Conservation (phyloP, 1,284 basidiomycete genomes). For the Tilletiopsis washingtonensis region DNA sequence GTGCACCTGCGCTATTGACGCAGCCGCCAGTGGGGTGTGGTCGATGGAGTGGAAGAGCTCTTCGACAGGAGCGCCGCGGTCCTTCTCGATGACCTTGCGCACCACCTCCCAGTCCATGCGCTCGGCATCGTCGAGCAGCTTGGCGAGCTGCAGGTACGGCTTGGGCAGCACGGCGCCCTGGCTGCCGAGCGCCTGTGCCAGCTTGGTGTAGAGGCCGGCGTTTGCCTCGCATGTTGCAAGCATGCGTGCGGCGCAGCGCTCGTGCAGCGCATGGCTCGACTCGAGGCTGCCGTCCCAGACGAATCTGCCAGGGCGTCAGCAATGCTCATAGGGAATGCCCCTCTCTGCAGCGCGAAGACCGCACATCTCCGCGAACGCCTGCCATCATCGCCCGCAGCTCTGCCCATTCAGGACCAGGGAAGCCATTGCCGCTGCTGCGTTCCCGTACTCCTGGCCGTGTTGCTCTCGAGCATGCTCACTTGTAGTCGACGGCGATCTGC, state of each 20-base stretch:
- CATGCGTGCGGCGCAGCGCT: slow-evolving; percentile 28
- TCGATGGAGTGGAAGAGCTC: slow-evolving; percentile 26
- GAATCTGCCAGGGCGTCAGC: too few species aligned
- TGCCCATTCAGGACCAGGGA: too few species aligned
- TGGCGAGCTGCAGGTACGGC: slow-evolving; percentile 32
- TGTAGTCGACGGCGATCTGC: slow-evolving; percentile 37
- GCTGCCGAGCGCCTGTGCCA: slow-evolving; percentile 35
- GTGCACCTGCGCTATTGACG: slow-evolving; percentile 40
- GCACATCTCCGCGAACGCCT: too few species aligned
- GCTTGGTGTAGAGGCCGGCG: slow-evolving; percentile 34
- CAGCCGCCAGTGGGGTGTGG: slow-evolving; percentile 28
- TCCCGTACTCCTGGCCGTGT: too few species aligned
- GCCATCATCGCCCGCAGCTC: too few species aligned
- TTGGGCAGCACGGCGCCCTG: slow-evolving; percentile 36
- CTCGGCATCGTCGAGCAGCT: slow-evolving; percentile 39
- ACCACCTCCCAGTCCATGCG: slow-evolving; percentile 20
- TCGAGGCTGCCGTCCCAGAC: too few species aligned
- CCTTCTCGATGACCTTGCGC: slow-evolving; percentile 22
- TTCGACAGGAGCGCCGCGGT: slow-evolving; percentile 24
- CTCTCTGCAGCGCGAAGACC: too few species aligned
- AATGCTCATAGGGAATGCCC: too few species aligned
- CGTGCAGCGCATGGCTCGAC: too few species aligned
- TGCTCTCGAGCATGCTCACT: slow-evolving; percentile 6
- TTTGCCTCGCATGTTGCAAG: slow-evolving; percentile 36
- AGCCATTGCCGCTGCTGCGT: too few species aligned